Percentiles rank a stretch among this genome's conserved stretches.
These are phyloP conservation scores for Hortiboletus flavorubellus DNA, from an alignment of 768 basidiomycete species.

Conservation along the genomic window DNA sequence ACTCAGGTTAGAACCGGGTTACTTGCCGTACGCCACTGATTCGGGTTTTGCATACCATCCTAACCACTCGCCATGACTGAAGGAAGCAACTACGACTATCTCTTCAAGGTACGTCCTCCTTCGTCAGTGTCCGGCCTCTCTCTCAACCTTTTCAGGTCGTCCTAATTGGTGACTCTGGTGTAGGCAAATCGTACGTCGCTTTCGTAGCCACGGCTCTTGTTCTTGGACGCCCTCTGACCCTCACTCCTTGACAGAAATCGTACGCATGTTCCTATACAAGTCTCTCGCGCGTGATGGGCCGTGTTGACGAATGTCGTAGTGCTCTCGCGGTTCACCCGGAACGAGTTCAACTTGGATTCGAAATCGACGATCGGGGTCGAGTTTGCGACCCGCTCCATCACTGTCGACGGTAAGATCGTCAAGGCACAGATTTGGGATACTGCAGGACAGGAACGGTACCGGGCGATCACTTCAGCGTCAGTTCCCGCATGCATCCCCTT, in stretches of 20 bases:
- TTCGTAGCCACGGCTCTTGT: neutral
- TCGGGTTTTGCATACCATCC: too few species aligned
- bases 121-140: neutral
- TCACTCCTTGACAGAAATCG: slow-evolving; percentile 29
- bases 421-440: slow-evolving; percentile 99
- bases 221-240: neutral
- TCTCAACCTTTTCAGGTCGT: slow-evolving; percentile 67
- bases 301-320: slow-evolving; percentile 46
- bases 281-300: neutral
- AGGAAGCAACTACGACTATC: slow-evolving; percentile 95
- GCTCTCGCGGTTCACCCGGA: slow-evolving; percentile 98
- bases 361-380: slow-evolving; percentile 99
- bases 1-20: too few species aligned
- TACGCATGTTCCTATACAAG: slow-evolving; percentile 16
- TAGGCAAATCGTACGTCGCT: slow-evolving; percentile 94
- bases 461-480: slow-evolving; percentile 95
- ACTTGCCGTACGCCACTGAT: too few species aligned
- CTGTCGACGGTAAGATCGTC: slow-evolving; percentile 93
- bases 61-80: slow-evolving; percentile 62
- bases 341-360: slow-evolving; percentile 98
- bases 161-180: slow-evolving; percentile 97
- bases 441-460: slow-evolving; percentile 96
- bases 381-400: slow-evolving; percentile 94
- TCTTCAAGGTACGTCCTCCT: slow-evolving; percentile 77
- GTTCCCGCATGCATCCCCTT: slow-evolving; percentile 22